These are phyloP conservation scores for Dothiorella sarmentorum DNA, from an alignment of 2,329 filamentous ascomycete species.

Conservation along the genomic window DNA sequence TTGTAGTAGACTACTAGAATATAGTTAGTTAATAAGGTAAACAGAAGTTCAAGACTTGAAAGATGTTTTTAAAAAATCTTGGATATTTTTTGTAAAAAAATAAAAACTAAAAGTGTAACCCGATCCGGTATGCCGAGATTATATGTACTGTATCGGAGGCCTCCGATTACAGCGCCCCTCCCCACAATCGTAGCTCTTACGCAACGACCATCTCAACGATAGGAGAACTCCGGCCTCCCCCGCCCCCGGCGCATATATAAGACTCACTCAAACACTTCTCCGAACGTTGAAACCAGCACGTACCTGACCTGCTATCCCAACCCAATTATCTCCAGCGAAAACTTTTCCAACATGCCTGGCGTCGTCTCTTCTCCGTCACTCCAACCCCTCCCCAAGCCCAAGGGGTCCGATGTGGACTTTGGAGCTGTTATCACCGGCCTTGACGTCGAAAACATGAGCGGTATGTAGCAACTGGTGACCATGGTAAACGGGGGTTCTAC, in stretches of 20 bases:
- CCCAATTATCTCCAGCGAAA: not conserved
- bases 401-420: conserved; percentile 45
- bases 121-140: not conserved
- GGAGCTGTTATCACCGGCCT: conserved; percentile 58
- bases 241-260: not conserved
- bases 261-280: not conserved
- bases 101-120: too few relatives aligned
- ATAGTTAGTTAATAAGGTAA: too few relatives aligned
- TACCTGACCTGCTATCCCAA: not conserved
- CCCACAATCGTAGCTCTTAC: not conserved
- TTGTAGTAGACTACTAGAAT: too few relatives aligned
- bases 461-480: conserved; percentile 43
- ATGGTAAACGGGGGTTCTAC: not conserved
- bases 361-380: conserved; percentile 13
- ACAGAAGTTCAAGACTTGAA: too few relatives aligned
- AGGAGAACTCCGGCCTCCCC: conserved; percentile 1
- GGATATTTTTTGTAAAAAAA: too few relatives aligned
- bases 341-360: not conserved
- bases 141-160: not conserved
- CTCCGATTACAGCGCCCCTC: not conserved
- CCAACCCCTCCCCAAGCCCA: conserved; percentile 21
- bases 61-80: too few relatives aligned
- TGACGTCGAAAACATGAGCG: conserved; percentile 60
- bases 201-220: not conserved
- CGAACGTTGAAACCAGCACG: not conserved